A percentile compares a stretch with the other conserved stretches of the same genome.
phyloP scores from a whole-genome alignment of 441 rosid genomes.

The Croton setiger region DNA sequence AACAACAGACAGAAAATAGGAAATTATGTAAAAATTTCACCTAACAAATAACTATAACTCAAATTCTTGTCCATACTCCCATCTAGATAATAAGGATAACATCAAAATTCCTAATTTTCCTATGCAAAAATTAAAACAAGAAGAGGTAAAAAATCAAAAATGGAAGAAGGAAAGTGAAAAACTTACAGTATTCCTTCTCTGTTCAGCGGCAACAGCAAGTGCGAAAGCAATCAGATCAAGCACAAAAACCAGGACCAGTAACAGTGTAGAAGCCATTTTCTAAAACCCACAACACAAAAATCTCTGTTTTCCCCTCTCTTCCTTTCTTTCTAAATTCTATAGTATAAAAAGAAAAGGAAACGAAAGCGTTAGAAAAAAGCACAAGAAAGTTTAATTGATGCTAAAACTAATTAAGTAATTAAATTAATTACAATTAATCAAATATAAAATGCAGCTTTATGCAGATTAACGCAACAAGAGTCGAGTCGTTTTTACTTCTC shows the following conservation, averaged over 20 bases:
- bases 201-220: conserved; percentile 94
- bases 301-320: not conserved
- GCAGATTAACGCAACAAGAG: not conserved
- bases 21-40: not conserved
- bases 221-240: conserved; percentile 78
- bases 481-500: conserved; percentile 13
- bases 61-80: not conserved
- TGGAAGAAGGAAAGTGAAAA: conserved; percentile 5
- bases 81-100: not conserved
- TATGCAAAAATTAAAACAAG: not conserved
- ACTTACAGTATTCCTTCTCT: conserved; percentile 76
- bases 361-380: conserved; percentile 20
- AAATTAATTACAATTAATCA: not conserved
- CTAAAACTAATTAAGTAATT: too few relatives aligned
- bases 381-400: conserved; percentile 4
- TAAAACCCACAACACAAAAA: conserved; percentile 2
- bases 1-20: not conserved
- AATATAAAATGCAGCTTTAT: not conserved
- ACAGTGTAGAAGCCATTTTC: conserved; percentile 55
- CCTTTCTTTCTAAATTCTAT: not conserved
- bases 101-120: not conserved
- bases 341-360: not conserved
- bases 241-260: conserved; percentile 61
- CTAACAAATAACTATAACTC: conserved; percentile 16
- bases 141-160: too few relatives aligned